These are phyloP conservation scores for Tuctoria greenei DNA, from an alignment of 176 grass and related monocot species.

Conservation along the genomic window DNA sequence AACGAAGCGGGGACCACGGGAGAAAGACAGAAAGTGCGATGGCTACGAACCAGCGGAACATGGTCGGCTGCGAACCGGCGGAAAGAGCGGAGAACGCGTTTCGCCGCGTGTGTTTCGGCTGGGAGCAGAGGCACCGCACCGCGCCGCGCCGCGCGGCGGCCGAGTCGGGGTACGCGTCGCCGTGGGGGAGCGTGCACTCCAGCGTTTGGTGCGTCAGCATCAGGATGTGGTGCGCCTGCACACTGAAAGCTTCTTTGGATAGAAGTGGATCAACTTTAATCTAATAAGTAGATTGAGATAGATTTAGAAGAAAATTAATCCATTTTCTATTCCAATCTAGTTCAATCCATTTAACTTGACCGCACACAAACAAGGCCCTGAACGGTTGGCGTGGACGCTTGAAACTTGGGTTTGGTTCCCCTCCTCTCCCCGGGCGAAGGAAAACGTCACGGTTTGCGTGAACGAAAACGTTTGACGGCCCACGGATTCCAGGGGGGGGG, in stretches of 20 bases:
- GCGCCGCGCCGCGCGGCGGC: not conserved
- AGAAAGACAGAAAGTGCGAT: not conserved
- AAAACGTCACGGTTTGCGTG: not conserved
- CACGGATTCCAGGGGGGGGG: not conserved
- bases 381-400: no score
- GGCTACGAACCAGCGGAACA: not conserved
- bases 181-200: constrained; percentile 32
- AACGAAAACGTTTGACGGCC: not conserved
- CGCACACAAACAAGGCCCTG: no score
- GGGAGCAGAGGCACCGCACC: not conserved
- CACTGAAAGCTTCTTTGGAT: no score
- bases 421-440: not conserved
- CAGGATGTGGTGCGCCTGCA: no score
- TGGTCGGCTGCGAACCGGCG: not conserved
- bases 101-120: not conserved
- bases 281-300: no score
- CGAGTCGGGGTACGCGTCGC: not conserved
- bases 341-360: no score
- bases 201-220: not conserved
- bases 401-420: no score
- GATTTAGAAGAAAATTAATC: no score
- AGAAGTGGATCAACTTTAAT: no score
- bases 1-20: not conserved
- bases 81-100: not conserved
- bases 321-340: no score